A percentile compares a stretch with the other conserved stretches of the same genome.
These are phyloP conservation scores for Pistacia integerrima DNA, from an alignment of 345 rosid genomes.

Conservation along the genomic window DNA sequence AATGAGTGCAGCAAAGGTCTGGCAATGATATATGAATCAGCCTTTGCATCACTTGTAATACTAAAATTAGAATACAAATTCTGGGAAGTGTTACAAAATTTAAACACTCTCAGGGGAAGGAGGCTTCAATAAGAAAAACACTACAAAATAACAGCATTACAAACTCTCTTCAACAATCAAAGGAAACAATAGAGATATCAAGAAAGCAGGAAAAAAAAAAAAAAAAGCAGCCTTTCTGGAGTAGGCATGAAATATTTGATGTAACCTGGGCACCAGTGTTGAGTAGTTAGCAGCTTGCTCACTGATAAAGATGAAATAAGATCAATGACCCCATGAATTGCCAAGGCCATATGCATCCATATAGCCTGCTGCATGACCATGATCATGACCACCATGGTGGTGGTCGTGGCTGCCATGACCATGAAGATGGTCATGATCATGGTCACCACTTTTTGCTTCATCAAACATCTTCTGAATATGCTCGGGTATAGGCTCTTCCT, in stretches of 20 bases:
- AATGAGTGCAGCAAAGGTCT: too few relatives aligned
- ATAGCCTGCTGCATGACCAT: slow-evolving; percentile 39
- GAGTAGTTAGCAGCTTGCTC: neutral
- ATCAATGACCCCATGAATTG: slow-evolving; percentile 35
- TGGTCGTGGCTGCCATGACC: slow-evolving; percentile 28
- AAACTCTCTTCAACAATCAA: neutral
- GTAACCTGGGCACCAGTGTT: neutral
- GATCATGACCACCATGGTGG: slow-evolving; percentile 32
- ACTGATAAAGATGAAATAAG: neutral
- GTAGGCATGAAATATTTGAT: neutral
- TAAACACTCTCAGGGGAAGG: neutral
- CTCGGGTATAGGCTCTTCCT: slow-evolving; percentile 55
- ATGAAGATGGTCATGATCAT: slow-evolving; percentile 46
- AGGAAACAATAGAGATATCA: neutral
- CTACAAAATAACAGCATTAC: neutral
- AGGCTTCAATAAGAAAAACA: neutral
- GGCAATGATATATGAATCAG: too few relatives aligned
- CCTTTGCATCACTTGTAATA: too few relatives aligned
- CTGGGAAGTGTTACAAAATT: neutral
- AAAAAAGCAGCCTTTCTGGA: slow-evolving; percentile 3
- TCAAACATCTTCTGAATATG: slow-evolving; percentile 54
- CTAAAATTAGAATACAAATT: too few relatives aligned
- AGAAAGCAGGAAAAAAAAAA: neutral
- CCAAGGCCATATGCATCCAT: slow-evolving; percentile 46
- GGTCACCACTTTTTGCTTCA: slow-evolving; percentile 49